Base-by-base conservation (phyloP, 257 asterid genomes). In the Asclepias syriaca region DNA sequence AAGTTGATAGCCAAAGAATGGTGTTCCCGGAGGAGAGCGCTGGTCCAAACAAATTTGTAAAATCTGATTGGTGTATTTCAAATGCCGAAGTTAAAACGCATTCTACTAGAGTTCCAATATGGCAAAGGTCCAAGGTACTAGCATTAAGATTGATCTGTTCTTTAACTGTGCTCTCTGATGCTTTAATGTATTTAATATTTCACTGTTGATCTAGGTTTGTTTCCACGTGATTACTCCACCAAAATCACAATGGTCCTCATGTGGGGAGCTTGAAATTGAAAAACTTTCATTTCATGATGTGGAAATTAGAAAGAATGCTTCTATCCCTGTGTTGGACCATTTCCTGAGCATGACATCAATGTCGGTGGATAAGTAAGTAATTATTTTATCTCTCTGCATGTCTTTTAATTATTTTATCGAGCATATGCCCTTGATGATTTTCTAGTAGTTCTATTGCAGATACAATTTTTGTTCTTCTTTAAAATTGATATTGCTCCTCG, bases 21-120 rank as follows among this genome's bases (percentile, higher is more conserved):
- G 70, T 37, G 51, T 78, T 54, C 69, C 78, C 66, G 72, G 85
- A 73, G 57, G 71, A 67, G 69, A 60, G 63, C 74, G 9, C 71
- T 73, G 74, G 68, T 58, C 80, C 74, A 66, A 81, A 79, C 77
- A 80, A 77, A 75, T 75, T 70, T 12, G 73, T 53, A 3, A 79
- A 80, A 81, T 75, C 57, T 71, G 78, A 83, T 76, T 81, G 81
- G 89, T 83, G 85, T 77, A 71, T 87, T 59, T 89, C 93, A 32
- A 84, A 84, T 69, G 96, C 91, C 65, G 96, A 89, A 82, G 93
- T 89, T 74, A 91, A 89, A 74, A 83, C 85, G 74, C 74, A 79
- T 64, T 82, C 89, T 64, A 75, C 80, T 75, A 84, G 91, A 45
- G 40, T 74, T 27, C 93, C 88, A 68, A 72, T 89, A 77, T 89